Percentiles rank a stretch among this genome's conserved stretches.
Conservation (phyloP, 192 early-diverging fungal species). For the Paraglomus brasilianum region DNA sequence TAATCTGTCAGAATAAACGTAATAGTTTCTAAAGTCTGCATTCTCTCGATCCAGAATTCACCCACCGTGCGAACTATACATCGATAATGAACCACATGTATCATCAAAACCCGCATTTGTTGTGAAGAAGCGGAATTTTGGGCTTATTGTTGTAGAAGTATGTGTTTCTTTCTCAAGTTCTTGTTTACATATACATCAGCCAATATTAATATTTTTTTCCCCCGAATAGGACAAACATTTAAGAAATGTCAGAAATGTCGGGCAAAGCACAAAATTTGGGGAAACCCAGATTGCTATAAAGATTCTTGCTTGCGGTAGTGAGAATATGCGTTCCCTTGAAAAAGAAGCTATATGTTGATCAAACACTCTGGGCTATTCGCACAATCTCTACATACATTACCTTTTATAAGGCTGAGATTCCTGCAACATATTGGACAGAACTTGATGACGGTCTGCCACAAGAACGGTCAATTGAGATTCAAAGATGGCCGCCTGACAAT, state of each 20-base stretch:
- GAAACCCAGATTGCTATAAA: background rate
- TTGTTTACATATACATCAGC: too few species aligned
- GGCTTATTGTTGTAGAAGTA: background rate
- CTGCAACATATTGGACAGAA: slow-evolving; percentile 25
- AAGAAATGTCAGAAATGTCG: background rate
- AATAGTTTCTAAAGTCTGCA: background rate
- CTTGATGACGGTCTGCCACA: slow-evolving; percentile 14
- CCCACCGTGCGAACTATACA: background rate
- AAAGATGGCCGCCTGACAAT: slow-evolving; percentile 23
- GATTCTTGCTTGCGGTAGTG: slow-evolving; percentile 9
- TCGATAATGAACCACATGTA: background rate
- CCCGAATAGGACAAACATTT: slow-evolving; percentile 18
- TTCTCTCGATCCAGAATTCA: background rate
- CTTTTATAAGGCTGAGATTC: slow-evolving; percentile 11
- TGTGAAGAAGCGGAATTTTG: background rate
- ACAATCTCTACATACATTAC: slow-evolving; percentile 12
- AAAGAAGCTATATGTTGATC: background rate
- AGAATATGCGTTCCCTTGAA: background rate
- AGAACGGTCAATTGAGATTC: slow-evolving; percentile 13
- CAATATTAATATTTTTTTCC: too few species aligned
- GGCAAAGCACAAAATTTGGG: background rate
- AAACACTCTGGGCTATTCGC: background rate
- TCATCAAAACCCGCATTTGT: slow-evolving; percentile 2
- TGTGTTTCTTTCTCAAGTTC: slow-evolving; percentile 20
- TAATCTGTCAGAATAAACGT: too few species aligned